Percentiles rank a stretch among this genome's conserved stretches.
Conservation (phyloP, 495 filamentous ascomycete species). For the Tuber melanosporum region DNA sequence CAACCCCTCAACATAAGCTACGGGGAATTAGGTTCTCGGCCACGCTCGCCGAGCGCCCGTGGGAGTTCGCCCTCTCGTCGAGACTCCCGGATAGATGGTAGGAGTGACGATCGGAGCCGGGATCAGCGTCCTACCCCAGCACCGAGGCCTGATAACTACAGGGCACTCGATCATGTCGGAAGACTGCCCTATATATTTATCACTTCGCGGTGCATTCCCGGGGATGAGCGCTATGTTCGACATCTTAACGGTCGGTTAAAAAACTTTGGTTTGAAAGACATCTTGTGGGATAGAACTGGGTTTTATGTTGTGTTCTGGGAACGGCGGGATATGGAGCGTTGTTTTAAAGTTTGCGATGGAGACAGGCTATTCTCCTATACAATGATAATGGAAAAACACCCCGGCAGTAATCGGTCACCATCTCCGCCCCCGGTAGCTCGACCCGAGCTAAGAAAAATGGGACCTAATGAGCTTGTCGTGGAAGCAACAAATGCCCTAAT, state of each 20-base stretch:
- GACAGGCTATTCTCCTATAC: constrained; percentile 80
- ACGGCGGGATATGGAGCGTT: constrained; percentile 69
- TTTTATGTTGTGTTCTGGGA: constrained; percentile 90
- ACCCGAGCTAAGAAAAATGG: constrained; percentile 52
- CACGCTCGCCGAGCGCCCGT: constrained; percentile 25
- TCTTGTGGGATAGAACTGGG: constrained; percentile 73
- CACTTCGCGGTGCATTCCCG: constrained; percentile 73
- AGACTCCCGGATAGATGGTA: constrained; percentile 10
- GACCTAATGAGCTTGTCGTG: constrained; percentile 75
- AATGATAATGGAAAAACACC: constrained; percentile 82
- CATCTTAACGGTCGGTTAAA: constrained; percentile 85
- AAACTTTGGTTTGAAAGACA: constrained; percentile 64
- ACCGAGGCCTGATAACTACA: constrained; percentile 42
- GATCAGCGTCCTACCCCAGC: constrained; percentile 32
- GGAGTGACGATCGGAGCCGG: constrained; percentile 15
- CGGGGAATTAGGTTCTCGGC: constrained; percentile 17
- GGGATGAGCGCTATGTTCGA: constrained; percentile 70
- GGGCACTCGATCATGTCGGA: constrained; percentile 57
- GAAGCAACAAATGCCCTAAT: constrained; percentile 71
- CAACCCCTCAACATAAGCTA: constrained; percentile 19
- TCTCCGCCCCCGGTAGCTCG: constrained; percentile 46
- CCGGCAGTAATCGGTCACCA: constrained; percentile 50
- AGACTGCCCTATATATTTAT: constrained; percentile 91
- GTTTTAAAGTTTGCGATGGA: constrained; percentile 64
- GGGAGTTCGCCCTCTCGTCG: constrained; percentile 44